Percentiles rank a stretch among this genome's conserved stretches.
These are phyloP conservation scores for Salvia rosmarinus DNA, from an alignment of 257 asterid species.

Conservation along the genomic window DNA sequence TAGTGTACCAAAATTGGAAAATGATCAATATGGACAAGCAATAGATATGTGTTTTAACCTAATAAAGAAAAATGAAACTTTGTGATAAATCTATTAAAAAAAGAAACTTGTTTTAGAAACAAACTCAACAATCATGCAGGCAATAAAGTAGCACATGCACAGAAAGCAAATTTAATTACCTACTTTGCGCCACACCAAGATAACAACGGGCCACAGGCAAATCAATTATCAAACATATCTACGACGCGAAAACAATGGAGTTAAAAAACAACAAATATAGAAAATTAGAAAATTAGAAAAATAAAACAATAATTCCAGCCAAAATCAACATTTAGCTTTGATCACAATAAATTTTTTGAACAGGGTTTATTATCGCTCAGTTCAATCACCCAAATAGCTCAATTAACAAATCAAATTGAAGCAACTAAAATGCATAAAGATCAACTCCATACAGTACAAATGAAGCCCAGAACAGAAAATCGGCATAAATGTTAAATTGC, in stretches of 20 bases:
- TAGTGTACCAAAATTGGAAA: conserved; percentile 1
- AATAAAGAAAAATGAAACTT: conserved; percentile 27
- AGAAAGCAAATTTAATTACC: conserved; percentile 23
- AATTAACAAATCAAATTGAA: conserved; percentile 18
- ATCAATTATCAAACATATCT: conserved; percentile 5
- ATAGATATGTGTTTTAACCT: conserved; percentile 5
- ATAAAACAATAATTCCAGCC: background rate
- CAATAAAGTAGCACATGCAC: conserved; percentile 13
- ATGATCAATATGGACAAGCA: conserved; percentile 11
- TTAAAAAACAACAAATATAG: background rate
- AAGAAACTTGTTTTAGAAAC: conserved; percentile 12
- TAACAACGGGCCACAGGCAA: conserved; percentile 17
- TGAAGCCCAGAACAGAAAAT: conserved; percentile 7
- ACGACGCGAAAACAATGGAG: background rate
- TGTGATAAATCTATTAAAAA: conserved; percentile 1
- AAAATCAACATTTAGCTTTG: conserved; percentile 28
- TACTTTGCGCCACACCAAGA: conserved; percentile 18
- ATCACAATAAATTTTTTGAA: conserved; percentile 22
- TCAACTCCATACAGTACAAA: conserved; percentile 19
- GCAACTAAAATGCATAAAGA: conserved; percentile 18
- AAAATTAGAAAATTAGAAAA: background rate
- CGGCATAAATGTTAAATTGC: conserved; percentile 25
- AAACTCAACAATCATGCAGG: conserved; percentile 23
- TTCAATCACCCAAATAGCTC: conserved; percentile 11
- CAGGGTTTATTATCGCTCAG: background rate